Evolutionary conservation across 176 grass and related monocot species (phyloP).

Genomic region (Cenchrus purpureus): DNA sequence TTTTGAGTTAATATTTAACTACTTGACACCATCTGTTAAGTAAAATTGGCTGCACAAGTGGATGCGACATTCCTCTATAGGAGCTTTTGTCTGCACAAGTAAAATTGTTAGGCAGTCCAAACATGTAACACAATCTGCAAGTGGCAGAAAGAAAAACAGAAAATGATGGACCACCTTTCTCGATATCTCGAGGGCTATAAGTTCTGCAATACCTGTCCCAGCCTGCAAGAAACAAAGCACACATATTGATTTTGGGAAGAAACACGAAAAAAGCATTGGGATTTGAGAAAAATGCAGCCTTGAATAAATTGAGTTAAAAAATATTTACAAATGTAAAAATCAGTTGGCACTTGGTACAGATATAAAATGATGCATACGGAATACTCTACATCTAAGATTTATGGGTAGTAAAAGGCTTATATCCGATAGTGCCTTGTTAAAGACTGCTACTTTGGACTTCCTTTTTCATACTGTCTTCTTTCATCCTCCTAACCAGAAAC

Average conservation of each 20-base stretch:
- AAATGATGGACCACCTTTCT: constrained; percentile 66
- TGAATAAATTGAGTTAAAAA: constrained; percentile 4
- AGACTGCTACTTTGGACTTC: too few relatives aligned
- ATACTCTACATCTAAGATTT: not conserved
- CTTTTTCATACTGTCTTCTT: too few relatives aligned
- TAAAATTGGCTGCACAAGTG: too few relatives aligned
- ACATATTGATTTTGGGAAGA: constrained; percentile 26
- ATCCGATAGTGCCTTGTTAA: not conserved
- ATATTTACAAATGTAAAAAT: constrained; percentile 6
- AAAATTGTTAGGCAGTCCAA: constrained; percentile 30
- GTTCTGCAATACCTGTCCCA: constrained; percentile 91
- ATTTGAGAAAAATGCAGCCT: not conserved
- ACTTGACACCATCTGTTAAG: too few relatives aligned
- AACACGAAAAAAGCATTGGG: not conserved
- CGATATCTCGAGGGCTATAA: constrained; percentile 97
- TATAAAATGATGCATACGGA: not conserved
- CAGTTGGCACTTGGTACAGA: not conserved
- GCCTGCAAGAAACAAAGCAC: constrained; percentile 59
- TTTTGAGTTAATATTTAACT: too few relatives aligned
- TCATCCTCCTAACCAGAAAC: not conserved
- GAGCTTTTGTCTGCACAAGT: constrained; percentile 64
- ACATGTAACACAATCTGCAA: constrained; percentile 13
- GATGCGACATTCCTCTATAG: constrained; percentile 73
- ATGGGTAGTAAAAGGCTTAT: not conserved
- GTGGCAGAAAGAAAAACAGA: not conserved